Evolutionary conservation across 768 basidiomycete genomes (phyloP).

Genomic region (Mrakia hoshinonis): DNA sequence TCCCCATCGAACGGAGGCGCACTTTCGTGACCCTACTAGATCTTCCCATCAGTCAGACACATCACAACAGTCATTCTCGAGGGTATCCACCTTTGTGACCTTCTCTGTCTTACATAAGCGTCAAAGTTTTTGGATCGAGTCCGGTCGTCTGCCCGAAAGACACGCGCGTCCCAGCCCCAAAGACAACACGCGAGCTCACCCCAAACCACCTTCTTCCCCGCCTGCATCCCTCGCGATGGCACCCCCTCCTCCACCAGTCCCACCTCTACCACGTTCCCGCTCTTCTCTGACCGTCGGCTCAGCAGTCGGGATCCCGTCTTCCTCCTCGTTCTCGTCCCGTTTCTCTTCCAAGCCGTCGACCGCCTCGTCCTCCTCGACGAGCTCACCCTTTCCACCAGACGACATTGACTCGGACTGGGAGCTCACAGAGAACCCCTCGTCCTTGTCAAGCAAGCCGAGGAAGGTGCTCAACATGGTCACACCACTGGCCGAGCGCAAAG

Average conservation of each 20-base stretch:
- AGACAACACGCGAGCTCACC: conserved; percentile 8
- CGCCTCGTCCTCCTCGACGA: background rate
- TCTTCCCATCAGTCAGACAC: too few relatives aligned
- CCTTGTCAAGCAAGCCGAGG: background rate
- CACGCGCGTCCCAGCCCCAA: background rate
- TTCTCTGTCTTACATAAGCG: background rate
- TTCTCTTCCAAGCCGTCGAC: background rate
- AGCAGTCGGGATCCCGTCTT: background rate
- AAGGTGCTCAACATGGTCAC: background rate
- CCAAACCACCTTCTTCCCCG: background rate
- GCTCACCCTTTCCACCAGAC: background rate
- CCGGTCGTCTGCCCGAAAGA: background rate
- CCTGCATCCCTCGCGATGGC: background rate
- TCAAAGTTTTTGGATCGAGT: too few relatives aligned
- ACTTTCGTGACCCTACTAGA: too few relatives aligned
- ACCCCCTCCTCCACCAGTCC: background rate
- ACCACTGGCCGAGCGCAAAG: background rate
- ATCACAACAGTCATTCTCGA: too few relatives aligned
- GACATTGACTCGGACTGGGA: conserved; percentile 22
- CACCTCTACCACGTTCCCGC: background rate
- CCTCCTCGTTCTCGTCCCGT: background rate
- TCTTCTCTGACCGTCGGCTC: background rate
- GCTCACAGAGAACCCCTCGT: background rate
- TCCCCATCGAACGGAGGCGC: too few relatives aligned
- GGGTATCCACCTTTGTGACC: too few relatives aligned